phyloP scores from a whole-genome alignment of 2,329 filamentous ascomycete genomes.

The Penicillium expansum region DNA sequence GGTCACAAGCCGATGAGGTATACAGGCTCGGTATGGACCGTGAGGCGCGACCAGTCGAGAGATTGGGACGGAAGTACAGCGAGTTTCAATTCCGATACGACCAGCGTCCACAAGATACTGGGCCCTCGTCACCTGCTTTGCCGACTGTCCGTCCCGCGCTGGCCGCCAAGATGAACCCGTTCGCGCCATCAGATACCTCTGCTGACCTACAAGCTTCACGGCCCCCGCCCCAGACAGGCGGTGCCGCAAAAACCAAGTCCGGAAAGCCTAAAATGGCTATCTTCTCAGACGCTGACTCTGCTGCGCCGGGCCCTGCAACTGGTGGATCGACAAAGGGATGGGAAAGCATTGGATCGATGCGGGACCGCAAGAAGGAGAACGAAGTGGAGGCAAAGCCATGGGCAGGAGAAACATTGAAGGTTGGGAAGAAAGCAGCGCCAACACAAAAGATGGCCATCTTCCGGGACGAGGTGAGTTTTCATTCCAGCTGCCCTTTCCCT shows the following conservation, averaged over 20 bases:
- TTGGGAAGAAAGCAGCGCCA: constrained; percentile 74
- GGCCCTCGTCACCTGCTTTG: constrained; percentile 81
- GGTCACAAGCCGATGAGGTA: constrained; percentile 90
- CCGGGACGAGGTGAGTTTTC: constrained; percentile 83
- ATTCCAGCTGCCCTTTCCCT: constrained; percentile 32
- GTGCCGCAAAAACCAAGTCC: constrained; percentile 57
- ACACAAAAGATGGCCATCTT: constrained; percentile 86
- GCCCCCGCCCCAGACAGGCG: constrained; percentile 49
- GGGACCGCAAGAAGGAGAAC: constrained; percentile 93
- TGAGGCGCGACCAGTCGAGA: constrained; percentile 76
- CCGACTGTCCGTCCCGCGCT: constrained; percentile 79
- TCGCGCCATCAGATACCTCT: constrained; percentile 55
- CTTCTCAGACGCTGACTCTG: constrained; percentile 74
- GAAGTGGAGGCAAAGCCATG: constrained; percentile 79
- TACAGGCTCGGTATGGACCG: constrained; percentile 86
- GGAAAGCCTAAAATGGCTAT: constrained; percentile 82
- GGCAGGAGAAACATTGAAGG: constrained; percentile 87
- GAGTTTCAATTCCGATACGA: constrained; percentile 82
- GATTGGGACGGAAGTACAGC: constrained; percentile 82
- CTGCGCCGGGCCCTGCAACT: constrained; percentile 55
- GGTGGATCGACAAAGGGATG: constrained; percentile 67
- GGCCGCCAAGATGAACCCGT: constrained; percentile 82
- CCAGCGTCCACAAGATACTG: constrained; percentile 61
- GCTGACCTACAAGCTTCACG: constrained; percentile 65
- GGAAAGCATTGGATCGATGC: constrained; percentile 85